phyloP scores from a whole-genome alignment of 2,329 filamentous ascomycete species.

The Helotiales sp. region DNA sequence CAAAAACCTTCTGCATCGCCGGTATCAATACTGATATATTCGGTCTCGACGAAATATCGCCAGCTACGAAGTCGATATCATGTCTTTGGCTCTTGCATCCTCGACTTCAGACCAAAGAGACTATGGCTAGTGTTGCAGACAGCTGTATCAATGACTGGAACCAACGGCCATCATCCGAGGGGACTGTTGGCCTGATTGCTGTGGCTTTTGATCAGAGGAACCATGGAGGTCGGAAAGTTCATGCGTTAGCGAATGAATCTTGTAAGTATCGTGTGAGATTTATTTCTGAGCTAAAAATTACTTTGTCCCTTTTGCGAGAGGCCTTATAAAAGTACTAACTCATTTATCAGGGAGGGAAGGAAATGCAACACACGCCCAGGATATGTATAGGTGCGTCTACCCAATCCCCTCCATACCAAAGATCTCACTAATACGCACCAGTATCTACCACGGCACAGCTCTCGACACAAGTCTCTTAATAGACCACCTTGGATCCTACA shows the following conservation, averaged over 20 bases:
- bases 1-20: slow-evolving; percentile 71
- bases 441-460: slow-evolving; percentile 62
- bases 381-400: slow-evolving; percentile 70
- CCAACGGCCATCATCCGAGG: slow-evolving; percentile 43
- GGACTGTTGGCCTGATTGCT: slow-evolving; percentile 67
- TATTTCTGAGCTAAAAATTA: too few relatives aligned
- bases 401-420: neutral
- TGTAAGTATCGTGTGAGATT: slow-evolving; percentile 50
- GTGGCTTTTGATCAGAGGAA: slow-evolving; percentile 92
- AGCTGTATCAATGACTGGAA: slow-evolving; percentile 73
- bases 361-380: slow-evolving; percentile 79
- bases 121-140: slow-evolving; percentile 78
- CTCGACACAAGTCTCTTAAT: slow-evolving; percentile 78
- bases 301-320: too few relatives aligned
- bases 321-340: neutral
- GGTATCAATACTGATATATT: slow-evolving; percentile 82
- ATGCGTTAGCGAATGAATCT: slow-evolving; percentile 70
- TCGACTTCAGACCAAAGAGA: slow-evolving; percentile 69
- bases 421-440: neutral
- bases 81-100: slow-evolving; percentile 94
- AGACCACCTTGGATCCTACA: slow-evolving; percentile 76
- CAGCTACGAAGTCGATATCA: slow-evolving; percentile 60
- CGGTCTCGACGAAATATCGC: slow-evolving; percentile 75
- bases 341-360: slow-evolving; percentile 61
- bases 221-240: slow-evolving; percentile 77